A percentile compares a stretch with the other conserved stretches of the same genome.
Conservation (phyloP, 2,329 filamentous ascomycete species). For the Exutisphaerella laricina region DNA sequence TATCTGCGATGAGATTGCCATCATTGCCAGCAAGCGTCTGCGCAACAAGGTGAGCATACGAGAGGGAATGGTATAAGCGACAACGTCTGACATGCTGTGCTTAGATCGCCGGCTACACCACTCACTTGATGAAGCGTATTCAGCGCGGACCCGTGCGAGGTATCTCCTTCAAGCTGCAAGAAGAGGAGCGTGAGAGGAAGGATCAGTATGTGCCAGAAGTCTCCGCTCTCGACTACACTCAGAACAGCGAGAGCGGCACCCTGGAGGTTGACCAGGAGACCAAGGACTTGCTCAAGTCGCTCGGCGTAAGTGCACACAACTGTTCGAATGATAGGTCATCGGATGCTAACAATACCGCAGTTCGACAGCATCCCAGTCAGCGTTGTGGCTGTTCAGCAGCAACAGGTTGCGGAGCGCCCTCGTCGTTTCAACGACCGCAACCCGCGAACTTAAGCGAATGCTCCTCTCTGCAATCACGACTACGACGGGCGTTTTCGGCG, state of each 20-base stretch:
- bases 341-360: slow-evolving; percentile 50
- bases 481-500: slow-evolving; percentile 15
- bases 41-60: slow-evolving; percentile 79
- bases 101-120: slow-evolving; percentile 96
- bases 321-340: slow-evolving; percentile 61
- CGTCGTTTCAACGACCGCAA: slow-evolving; percentile 68
- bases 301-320: slow-evolving; percentile 70
- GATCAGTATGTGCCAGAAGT: slow-evolving; percentile 99
- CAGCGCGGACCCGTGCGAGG: slow-evolving; percentile 98
- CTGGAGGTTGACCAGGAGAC: slow-evolving; percentile 96
- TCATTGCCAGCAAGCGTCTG: slow-evolving; percentile 98
- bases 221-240: slow-evolving; percentile 95
- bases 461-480: slow-evolving; percentile 14
- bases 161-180: slow-evolving; percentile 99
- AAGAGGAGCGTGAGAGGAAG: slow-evolving; percentile 99
- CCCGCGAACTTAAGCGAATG: slow-evolving; percentile 26
- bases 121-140: slow-evolving; percentile 97
- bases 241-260: slow-evolving; percentile 87
- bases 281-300: slow-evolving; percentile 97
- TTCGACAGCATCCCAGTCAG: slow-evolving; percentile 98
- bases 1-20: slow-evolving; percentile 99
- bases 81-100: neutral
- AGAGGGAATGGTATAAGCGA: neutral
- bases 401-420: slow-evolving; percentile 76
- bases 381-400: slow-evolving; percentile 83